Conservation (phyloP, 306 rosid species). For the Ochetophila trinervis region DNA sequence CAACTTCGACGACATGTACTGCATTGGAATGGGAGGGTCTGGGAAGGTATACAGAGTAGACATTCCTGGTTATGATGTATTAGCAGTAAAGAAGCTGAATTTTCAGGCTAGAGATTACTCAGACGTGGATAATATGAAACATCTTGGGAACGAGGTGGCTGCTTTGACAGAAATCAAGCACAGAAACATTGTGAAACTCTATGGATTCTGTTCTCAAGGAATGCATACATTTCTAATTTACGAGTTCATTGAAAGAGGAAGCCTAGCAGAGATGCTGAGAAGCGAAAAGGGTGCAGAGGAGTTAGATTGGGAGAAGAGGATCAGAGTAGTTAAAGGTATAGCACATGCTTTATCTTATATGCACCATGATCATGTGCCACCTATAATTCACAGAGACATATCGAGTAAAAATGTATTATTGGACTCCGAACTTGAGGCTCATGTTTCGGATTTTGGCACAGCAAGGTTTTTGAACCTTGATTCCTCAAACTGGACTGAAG, state of each 20-base stretch:
- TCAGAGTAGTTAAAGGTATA: constrained; percentile 12
- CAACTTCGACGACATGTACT: constrained; percentile 17
- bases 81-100: constrained; percentile 26
- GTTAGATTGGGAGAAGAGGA: constrained; percentile 27
- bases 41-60: constrained; percentile 27
- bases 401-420: constrained; percentile 28
- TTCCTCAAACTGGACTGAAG: constrained; percentile 24
- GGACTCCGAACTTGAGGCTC: constrained; percentile 17
- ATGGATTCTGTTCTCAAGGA: constrained; percentile 18
- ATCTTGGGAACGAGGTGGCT: constrained; percentile 9
- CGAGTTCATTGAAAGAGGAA: constrained; percentile 27
- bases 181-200: constrained; percentile 25
- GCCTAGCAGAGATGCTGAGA: constrained; percentile 1
- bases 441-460: constrained; percentile 29
- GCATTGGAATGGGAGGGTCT: constrained; percentile 30
- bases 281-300: constrained; percentile 10
- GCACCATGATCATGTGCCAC: constrained; percentile 26
- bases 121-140: neutral
- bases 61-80: neutral
- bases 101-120: neutral
- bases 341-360: constrained; percentile 25
- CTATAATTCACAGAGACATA: constrained; percentile 27
- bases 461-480: constrained; percentile 23
- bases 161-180: constrained; percentile 20
- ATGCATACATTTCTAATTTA: constrained; percentile 9